Evolutionary conservation across 1,139 yeast species (phyloP).

Genomic region (Blastobotrys proliferans): DNA sequence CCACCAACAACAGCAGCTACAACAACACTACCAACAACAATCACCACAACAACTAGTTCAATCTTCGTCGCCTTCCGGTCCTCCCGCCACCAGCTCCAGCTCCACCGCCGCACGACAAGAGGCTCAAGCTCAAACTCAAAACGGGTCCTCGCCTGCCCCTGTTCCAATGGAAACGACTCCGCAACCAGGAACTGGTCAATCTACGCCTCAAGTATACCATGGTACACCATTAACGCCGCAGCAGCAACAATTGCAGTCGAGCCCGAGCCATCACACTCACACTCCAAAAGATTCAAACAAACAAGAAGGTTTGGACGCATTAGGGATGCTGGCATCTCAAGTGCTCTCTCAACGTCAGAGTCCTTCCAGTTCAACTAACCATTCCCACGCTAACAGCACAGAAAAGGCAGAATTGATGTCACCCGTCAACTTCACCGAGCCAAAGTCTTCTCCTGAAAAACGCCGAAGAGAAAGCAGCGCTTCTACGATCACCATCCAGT

Average conservation of each 20-base stretch:
- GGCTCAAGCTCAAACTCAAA: too few species aligned
- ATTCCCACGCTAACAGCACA: background rate
- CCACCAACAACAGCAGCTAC: constrained; percentile 14
- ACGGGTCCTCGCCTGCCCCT: too few species aligned
- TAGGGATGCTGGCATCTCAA: constrained; percentile 37
- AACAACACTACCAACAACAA: constrained; percentile 16
- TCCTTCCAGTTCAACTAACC: background rate
- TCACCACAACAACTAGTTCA: too few species aligned
- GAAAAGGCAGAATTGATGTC: constrained; percentile 21
- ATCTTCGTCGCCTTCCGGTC: too few species aligned
- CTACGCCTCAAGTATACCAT: constrained; percentile 3
- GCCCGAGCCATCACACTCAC: background rate
- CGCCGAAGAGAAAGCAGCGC: constrained; percentile 34
- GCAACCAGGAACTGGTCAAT: background rate
- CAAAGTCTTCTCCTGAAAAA: constrained; percentile 17
- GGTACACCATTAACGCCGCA: constrained; percentile 6
- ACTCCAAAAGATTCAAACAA: constrained; percentile 1
- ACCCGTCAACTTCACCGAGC: constrained; percentile 22
- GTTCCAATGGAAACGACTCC: background rate
- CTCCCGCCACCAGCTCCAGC: constrained; percentile 1
- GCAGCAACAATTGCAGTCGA: background rate
- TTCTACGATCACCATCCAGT: constrained; percentile 33
- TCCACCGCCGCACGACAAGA: background rate
- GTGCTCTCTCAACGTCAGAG: constrained; percentile 24
- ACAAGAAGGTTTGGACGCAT: constrained; percentile 28